phyloP scores from a whole-genome alignment of 306 rosid species.

The Prunus campanulata region DNA sequence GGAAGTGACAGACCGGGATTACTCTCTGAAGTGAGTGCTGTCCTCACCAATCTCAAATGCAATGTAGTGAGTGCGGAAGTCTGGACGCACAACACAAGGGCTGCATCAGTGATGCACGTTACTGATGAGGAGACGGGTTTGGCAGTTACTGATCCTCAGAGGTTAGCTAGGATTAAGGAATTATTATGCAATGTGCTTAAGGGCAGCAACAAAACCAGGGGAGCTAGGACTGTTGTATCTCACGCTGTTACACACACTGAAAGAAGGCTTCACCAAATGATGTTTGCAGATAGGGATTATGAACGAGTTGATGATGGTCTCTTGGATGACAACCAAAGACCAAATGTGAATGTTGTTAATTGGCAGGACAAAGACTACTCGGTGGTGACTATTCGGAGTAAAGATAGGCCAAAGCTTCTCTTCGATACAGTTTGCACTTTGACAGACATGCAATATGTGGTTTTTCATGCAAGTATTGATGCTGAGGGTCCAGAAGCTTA shows the following conservation, averaged over 20 bases:
- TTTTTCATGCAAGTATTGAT: constrained; percentile 83
- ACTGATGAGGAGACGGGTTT: constrained; percentile 57
- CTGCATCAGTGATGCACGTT: constrained; percentile 79
- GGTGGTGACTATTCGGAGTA: constrained; percentile 66
- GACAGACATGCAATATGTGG: constrained; percentile 95
- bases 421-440: constrained; percentile 91
- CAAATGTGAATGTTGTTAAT: constrained; percentile 77
- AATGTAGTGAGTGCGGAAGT: constrained; percentile 80
- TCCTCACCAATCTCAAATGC: constrained; percentile 75
- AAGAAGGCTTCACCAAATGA: constrained; percentile 94
- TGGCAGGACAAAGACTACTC: constrained; percentile 87
- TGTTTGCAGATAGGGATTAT: constrained; percentile 95
- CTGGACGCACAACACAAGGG: constrained; percentile 90
- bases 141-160: constrained; percentile 62
- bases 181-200: constrained; percentile 82
- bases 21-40: constrained; percentile 86
- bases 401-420: constrained; percentile 92
- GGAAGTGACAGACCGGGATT: constrained; percentile 92
- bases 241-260: constrained; percentile 73
- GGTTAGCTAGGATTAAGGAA: constrained; percentile 59
- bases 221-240: constrained; percentile 74
- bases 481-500: constrained; percentile 88
- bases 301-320: constrained; percentile 48
- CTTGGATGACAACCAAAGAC: constrained; percentile 63
- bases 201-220: constrained; percentile 67